phyloP scores from a whole-genome alignment of 495 filamentous ascomycete genomes.

The Aeminium ludgeri region DNA sequence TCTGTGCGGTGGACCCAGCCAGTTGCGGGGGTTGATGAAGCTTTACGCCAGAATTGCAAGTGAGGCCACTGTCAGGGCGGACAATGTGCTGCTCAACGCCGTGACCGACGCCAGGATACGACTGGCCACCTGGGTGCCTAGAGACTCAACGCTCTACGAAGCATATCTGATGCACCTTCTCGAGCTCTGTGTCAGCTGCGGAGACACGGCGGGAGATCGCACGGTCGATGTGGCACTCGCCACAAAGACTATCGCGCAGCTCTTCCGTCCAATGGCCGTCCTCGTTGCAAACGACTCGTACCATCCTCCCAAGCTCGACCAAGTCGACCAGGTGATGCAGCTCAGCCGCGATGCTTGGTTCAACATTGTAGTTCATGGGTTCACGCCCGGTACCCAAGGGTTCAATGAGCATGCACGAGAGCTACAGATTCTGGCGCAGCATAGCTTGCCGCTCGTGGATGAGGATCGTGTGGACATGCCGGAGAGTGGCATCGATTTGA shows the following conservation, averaged over 20 bases:
- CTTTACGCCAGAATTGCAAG: constrained; percentile 58
- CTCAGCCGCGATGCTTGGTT: constrained; percentile 90
- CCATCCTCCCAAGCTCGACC: constrained; percentile 37
- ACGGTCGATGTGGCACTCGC: constrained; percentile 62
- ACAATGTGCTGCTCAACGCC: constrained; percentile 39
- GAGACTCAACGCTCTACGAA: constrained; percentile 52
- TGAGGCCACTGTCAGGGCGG: constrained; percentile 49
- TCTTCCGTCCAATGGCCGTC: constrained; percentile 65
- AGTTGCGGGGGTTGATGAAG: constrained; percentile 72
- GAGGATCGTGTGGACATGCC: constrained; percentile 71
- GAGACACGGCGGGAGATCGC: constrained; percentile 50
- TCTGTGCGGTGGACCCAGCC: constrained; percentile 49
- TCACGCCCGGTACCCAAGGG: constrained; percentile 51
- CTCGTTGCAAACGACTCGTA: constrained; percentile 42
- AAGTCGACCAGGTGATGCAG: constrained; percentile 33
- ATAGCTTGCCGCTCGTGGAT: constrained; percentile 68
- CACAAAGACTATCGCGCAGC: constrained; percentile 63
- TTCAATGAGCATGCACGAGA: constrained; percentile 53
- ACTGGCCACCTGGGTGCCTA: constrained; percentile 50
- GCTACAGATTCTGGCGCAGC: constrained; percentile 61
- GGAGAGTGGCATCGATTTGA: constrained; percentile 90
- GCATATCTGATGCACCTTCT: constrained; percentile 71
- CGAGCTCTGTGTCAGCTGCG: constrained; percentile 76
- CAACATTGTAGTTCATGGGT: constrained; percentile 87
- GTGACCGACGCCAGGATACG: constrained; percentile 58